phyloP scores from a whole-genome alignment of 176 grass and related monocot species.

The Tillandsia leiboldiana region DNA sequence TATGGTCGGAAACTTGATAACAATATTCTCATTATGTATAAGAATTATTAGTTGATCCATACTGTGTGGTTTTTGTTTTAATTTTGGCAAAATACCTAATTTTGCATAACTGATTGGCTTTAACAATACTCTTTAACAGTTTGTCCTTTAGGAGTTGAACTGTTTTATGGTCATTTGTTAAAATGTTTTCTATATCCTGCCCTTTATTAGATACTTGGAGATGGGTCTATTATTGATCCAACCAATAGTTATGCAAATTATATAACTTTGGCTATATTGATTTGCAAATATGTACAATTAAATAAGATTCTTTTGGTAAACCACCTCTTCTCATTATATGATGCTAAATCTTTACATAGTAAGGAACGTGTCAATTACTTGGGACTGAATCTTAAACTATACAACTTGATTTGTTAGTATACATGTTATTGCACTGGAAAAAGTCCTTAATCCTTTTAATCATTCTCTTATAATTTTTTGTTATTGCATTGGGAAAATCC shows the following conservation, averaged over 20 bases:
- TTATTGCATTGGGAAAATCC: slow-evolving; percentile 8
- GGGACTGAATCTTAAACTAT: slow-evolving; percentile 1
- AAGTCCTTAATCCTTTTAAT: slow-evolving; percentile 6
- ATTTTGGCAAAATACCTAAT: too few species aligned
- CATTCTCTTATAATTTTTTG: slow-evolving; percentile 20
- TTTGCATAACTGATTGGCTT: too few species aligned
- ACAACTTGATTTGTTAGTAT: background rate
- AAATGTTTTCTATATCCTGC: background rate
- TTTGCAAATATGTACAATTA: background rate
- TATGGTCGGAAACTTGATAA: too few species aligned
- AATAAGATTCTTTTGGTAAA: background rate
- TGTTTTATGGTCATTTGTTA: too few species aligned
- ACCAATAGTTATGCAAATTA: background rate
- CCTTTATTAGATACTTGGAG: background rate
- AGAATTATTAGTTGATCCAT: too few species aligned
- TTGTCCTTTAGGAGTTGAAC: too few species aligned
- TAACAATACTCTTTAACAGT: too few species aligned
- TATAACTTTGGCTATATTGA: background rate
- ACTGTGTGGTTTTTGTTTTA: too few species aligned
- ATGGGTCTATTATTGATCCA: background rate
- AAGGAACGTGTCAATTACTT: background rate
- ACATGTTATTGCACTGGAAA: slow-evolving; percentile 1
- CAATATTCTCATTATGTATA: too few species aligned
- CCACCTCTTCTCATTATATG: background rate
- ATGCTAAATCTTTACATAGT: background rate